These are phyloP conservation scores for Peronospora tabacina DNA, from an alignment of 352 stramenopile species.

Conservation along the genomic window DNA sequence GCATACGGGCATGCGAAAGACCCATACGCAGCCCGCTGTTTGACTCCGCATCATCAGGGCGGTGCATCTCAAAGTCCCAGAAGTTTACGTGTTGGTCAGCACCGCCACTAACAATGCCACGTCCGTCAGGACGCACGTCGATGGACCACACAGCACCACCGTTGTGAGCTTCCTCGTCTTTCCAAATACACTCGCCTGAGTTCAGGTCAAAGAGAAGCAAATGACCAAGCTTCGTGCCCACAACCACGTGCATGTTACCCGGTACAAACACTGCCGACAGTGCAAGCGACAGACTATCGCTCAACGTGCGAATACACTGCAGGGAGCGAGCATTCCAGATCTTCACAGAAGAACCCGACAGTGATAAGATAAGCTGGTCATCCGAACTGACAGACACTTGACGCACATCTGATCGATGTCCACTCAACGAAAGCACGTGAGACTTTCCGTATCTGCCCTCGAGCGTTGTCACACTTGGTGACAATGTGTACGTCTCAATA, in stretches of 20 bases:
- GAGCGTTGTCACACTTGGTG: slow-evolving; percentile 44
- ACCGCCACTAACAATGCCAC: slow-evolving; percentile 92
- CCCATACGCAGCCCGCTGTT: slow-evolving; percentile 77
- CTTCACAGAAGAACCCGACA: slow-evolving; percentile 84
- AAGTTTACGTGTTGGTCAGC: slow-evolving; percentile 98
- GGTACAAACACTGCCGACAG: slow-evolving; percentile 94
- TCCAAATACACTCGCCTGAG: slow-evolving; percentile 90
- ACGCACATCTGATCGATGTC: slow-evolving; percentile 90
- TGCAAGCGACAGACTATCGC: slow-evolving; percentile 68
- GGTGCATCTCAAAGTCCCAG: slow-evolving; percentile 94
- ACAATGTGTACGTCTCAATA: slow-evolving; percentile 84
- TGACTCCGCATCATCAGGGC: slow-evolving; percentile 29
- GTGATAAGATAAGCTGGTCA: slow-evolving; percentile 86
- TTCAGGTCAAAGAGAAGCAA: slow-evolving; percentile 92
- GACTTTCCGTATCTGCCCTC: slow-evolving; percentile 61
- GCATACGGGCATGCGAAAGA: slow-evolving; percentile 90
- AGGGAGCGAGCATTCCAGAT: slow-evolving; percentile 89
- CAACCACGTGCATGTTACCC: slow-evolving; percentile 94
- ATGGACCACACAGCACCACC: slow-evolving; percentile 95
- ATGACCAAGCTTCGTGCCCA: slow-evolving; percentile 95
- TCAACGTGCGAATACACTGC: slow-evolving; percentile 88
- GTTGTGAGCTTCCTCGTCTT: slow-evolving; percentile 84
- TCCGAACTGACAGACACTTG: slow-evolving; percentile 83
- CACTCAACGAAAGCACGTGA: slow-evolving; percentile 67
- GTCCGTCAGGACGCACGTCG: slow-evolving; percentile 88